A percentile compares a stretch with the other conserved stretches of the same genome.
Evolutionary conservation across 352 stramenopile genomes (phyloP).

Genomic region (Globisporangium mamillatum): DNA sequence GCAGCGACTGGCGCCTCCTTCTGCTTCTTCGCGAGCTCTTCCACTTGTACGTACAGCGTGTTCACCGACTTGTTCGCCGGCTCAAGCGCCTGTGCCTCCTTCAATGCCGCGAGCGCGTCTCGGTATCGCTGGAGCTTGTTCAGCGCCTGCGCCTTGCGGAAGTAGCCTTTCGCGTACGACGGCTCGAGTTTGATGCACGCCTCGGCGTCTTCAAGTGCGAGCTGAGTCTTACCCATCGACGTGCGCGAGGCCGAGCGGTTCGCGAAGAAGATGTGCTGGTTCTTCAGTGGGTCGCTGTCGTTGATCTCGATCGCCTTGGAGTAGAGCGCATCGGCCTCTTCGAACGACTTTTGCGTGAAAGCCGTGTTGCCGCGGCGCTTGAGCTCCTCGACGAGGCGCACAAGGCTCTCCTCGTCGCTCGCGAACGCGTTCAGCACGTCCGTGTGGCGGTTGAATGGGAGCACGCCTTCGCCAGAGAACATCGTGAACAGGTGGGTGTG

Average conservation of each 20-base stretch:
- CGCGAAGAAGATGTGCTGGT: constrained; percentile 84
- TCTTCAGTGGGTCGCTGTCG: constrained; percentile 38
- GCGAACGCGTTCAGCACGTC: constrained; percentile 73
- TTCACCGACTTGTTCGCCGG: constrained; percentile 69
- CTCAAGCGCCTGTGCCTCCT: constrained; percentile 61
- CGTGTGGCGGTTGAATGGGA: constrained; percentile 78
- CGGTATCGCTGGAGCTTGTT: constrained; percentile 65
- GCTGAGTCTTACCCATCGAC: constrained; percentile 70
- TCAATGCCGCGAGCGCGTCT: constrained; percentile 60
- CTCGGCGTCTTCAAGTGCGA: constrained; percentile 68
- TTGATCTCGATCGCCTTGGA: constrained; percentile 91
- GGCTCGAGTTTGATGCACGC: constrained; percentile 55
- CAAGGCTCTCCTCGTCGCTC: constrained; percentile 41
- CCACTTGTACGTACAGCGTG: constrained; percentile 58
- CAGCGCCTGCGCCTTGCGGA: constrained; percentile 79
- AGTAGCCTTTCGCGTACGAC: constrained; percentile 80
- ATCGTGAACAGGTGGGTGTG: constrained; percentile 23
- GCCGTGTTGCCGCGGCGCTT: constrained; percentile 87
- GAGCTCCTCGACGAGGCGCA: constrained; percentile 80
- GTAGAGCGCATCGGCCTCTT: constrained; percentile 96
- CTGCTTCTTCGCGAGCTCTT: constrained; percentile 60
- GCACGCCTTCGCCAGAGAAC: constrained; percentile 57
- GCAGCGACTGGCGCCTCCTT: constrained; percentile 33
- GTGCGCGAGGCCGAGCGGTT: constrained; percentile 87
- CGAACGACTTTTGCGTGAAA: constrained; percentile 79